Base-by-base conservation (phyloP, 1,284 basidiomycete species). In the Psilocybe mexicana region DNA sequence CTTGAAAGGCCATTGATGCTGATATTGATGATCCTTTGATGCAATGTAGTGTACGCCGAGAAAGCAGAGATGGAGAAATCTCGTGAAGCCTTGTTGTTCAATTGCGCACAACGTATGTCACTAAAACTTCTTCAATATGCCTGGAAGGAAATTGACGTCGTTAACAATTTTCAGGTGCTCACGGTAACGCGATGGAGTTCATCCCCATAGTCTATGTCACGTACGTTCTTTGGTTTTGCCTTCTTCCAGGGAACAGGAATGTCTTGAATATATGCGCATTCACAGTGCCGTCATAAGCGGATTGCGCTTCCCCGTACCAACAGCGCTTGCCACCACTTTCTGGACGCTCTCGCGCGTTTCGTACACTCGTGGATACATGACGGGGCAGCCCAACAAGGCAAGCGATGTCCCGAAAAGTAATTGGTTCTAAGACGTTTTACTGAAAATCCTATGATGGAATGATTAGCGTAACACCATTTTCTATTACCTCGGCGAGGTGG, bases 111-210 rank as follows among this genome's bases (percentile, higher is more conserved):
- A 57, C 72, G 74, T 62, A 59, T 61, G 51, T 38, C 1, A 33
- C 1, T 6, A 1, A 24, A 18, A 23, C 3, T 61, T 64, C 12
- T 11, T 18, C 18, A 18, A 18, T 10, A 8, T 30, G 36, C 35
- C 26, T 23, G 12, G 12, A 43, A 14, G 8, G 18, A 45, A 45
- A 18, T 1, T 23, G 14, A 6, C 18, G 1, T 28, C 26, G 23
- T 18, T 18, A 28, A 25, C 40, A 28, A 3, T 8, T 24, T 23
- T 8, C 44, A 69, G 69, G 70, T 48, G 69, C 72, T n/a, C 76
- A 75, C 60, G 73, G 72, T 53, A 79, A 79, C 65, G 77, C 75
- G 1, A 63, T 79, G 26, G 76, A 79, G 56, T 63, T 57, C 42
- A 59, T 76, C 30, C 69, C 73, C 28, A 44, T 60, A 11, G 51